Evolutionary conservation across 805 yeast genomes (phyloP), one percentile per base, ranked within the genome.

Genomic region (Saccharomycopsis olivae): DNA sequence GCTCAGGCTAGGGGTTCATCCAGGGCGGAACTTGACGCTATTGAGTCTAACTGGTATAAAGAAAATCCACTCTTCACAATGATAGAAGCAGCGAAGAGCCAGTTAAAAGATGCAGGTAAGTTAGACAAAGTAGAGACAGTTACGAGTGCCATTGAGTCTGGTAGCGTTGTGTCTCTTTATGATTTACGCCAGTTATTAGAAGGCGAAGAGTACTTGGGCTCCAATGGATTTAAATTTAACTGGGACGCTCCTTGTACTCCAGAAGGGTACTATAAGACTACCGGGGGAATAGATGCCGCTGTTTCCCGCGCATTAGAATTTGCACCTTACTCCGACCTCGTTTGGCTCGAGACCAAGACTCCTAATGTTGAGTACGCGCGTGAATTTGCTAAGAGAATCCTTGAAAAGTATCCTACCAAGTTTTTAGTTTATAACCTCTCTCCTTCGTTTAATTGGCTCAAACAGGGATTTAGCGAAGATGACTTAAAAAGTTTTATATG

Each of bases 341-440:
- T 75, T 17, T 75, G 82, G 82, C 58, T 75, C 14, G 80, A 76
- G 51, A 75, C 81, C 28, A 73, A 73, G 53, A 64, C 67, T 3
- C 82, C 82, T 15, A 66, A 73, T 48, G 53, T 74, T 36, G 47
- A 59, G 23, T 71, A 71, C 51, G 78, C 79, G 5, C 57, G 56
- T 39, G 55, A 52, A 2, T 65, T 73, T 47, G 73, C 78, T 13
- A 51, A 58, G 11, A 54, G 56, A 36, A 65, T 75, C 43, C 74
- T 69, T 40, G 58, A 54, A 13, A 53, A 60, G 19, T 64, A 57
- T 51, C 81, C 81, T 13, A 61, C 66, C 19, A 68, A 66, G 47
- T 69, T 72, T 62, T 60, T 75, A 17, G 82, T 75, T 5, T 75
- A 75, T 52, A 76, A 76, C 50, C 58, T 73, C 41, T 66, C 75